Evolutionary conservation across 2,329 filamentous ascomycete species (phyloP), one percentile per base, ranked within the genome.

Genomic region (Cordyceps cateniannulata): DNA sequence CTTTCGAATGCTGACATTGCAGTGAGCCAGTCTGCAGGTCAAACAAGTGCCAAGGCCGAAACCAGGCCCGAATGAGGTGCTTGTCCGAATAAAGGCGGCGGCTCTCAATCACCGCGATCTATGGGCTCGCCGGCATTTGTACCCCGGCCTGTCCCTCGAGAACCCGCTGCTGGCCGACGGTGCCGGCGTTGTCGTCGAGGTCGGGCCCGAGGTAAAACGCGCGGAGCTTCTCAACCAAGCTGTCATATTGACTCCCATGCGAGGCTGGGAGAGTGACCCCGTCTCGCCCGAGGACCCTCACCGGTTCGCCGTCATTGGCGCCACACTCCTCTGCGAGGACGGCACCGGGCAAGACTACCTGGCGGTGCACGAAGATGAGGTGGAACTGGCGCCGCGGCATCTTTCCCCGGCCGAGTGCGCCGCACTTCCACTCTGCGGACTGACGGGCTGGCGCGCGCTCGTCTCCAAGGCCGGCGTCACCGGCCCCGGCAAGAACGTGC

Each of bases 81-180:
- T 96, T 5, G 78, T 98, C 64, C 85, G 85, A 68, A 79, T 98
- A 69, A 82, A 84, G 42, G 90, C 92, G 55, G 90, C 88, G 1
- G 89, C 93, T 12, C 85, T 98, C 54, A 98, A 98, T 78, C 93
- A 98, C 78, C 89, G 93, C 68, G 93, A 98, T 73, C 85, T 96
- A 66, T 98, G 97, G 78, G 89, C 96, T 74, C 90, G 93, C 60
- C 92, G 95, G 73, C 88, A 93, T 70, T 85, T 96, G 45, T 98
- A 98, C 78, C 93, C 93, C 0, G 88, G 85, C 66, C 88, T 91
- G 57, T 88, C 89, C 8, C 96, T 96, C 73, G 81, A 84, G 62
- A 80, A 86, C 5, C 91, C 93, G 1, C 78, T 98, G 47, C 82
- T 96, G 24, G 85, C 92, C 62, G 93, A 98, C 71, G 93, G 91